Percentiles rank a stretch among this genome's conserved stretches.
phyloP scores from a whole-genome alignment of 2,329 filamentous ascomycete species.

The Fusarium sterilihyphosum region DNA sequence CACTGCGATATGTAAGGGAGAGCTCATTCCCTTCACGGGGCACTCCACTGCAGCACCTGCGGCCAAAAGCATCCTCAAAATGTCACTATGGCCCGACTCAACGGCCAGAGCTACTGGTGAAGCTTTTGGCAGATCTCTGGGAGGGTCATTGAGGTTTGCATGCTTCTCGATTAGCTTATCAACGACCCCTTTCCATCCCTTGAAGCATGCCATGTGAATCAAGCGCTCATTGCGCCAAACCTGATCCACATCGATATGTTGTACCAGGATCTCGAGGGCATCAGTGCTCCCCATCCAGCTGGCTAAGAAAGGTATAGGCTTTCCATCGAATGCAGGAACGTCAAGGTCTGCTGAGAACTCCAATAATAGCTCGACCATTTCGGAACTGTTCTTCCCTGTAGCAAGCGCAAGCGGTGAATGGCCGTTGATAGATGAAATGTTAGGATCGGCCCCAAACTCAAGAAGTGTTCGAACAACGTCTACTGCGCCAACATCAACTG shows the following conservation, averaged over 20 bases:
- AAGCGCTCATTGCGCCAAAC: constrained; percentile 15
- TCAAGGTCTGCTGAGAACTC: constrained; percentile 16
- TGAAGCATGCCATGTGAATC: constrained; percentile 27
- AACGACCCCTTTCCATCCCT: constrained; percentile 19
- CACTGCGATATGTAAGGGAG: constrained; percentile 24
- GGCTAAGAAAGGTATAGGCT: constrained; percentile 24
- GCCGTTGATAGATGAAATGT: constrained; percentile 14
- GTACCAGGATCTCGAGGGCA: constrained; percentile 21
- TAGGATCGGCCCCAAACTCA: constrained; percentile 22
- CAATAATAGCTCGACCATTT: constrained; percentile 22
- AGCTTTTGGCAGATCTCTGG: constrained; percentile 16
- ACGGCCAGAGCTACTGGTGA: constrained; percentile 28
- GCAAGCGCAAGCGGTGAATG: constrained; percentile 21
- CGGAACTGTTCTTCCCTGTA: constrained; percentile 13
- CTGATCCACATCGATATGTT: constrained; percentile 23
- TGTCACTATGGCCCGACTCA: constrained; percentile 2
- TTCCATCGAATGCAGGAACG: constrained; percentile 10
- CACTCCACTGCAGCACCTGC: constrained; percentile 25
- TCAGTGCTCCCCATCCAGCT: constrained; percentile 7
- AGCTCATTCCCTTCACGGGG: background rate
- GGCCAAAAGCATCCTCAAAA: constrained; percentile 15
- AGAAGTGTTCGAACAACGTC: constrained; percentile 23
- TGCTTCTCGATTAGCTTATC: constrained; percentile 24
- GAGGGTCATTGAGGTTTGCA: constrained; percentile 24
- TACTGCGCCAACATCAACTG: constrained; percentile 13